Evolutionary conservation across 164 flowering plant genomes (phyloP), one percentile per base, ranked within the genome.

Genomic region (Buxus sempervirens): DNA sequence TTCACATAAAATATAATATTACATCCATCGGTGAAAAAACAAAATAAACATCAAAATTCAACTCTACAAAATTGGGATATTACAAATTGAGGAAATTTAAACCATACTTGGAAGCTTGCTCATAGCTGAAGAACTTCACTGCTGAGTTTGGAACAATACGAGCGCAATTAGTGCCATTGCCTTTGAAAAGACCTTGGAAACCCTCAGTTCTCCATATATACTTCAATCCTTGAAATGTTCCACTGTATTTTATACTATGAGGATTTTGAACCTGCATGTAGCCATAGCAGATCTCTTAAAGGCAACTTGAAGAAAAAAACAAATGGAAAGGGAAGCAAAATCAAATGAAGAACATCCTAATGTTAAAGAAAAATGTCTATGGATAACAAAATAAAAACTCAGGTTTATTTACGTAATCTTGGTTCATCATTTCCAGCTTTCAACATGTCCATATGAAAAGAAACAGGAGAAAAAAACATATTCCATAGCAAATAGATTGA

Each of bases 121-220:
- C 98, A 60, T 94, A 94, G 82, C 96, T 91, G 78, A 86, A 94
- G 83, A 94, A 95, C 75, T 94, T 94, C 75, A 94, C 97, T 0
- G 98, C 98, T 4, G 98, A 94, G 67, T 94, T 94, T 18, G 98
- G 97, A 38, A 94, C 90, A 64, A 94, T 94, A 42, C 97, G 97
- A 63, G 97, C 97, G 82, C 98, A 91, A 67, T 94, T 94, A 58
- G 98, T 87, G 59, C 98, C 97, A 68, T 94, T 94, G 75, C 98
- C 98, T 82, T 94, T 94, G 66, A 90, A 94, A 54, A 91, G 69
- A 54, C 98, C 98, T 42, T 91, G 83, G n/a, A 91, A 75, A 55
- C 98, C 98, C 73, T 94, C 97, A 65, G 92, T 90, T 74, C 80
- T 82, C 96, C 95, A 91, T 45, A 94, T 94, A 76, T 94, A 89